These are phyloP conservation scores for Prinsepia uniflora DNA, from an alignment of 306 rosid genomes.

Conservation along the genomic window DNA sequence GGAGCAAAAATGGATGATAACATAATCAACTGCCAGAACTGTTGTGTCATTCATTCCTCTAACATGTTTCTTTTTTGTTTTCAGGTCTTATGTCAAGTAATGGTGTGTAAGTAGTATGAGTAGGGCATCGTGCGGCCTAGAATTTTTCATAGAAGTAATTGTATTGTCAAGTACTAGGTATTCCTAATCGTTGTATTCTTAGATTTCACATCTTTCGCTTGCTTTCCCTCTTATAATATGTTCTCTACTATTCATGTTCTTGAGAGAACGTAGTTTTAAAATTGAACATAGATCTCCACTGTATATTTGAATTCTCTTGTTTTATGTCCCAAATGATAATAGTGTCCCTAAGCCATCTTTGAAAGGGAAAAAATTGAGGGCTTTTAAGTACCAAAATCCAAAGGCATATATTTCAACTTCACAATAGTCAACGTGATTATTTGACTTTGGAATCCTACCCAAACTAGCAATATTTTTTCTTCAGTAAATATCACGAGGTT, in stretches of 20 bases:
- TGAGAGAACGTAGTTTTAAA: not conserved
- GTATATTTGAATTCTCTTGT: not conserved
- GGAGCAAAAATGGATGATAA: too few species aligned
- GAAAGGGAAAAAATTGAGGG: not conserved
- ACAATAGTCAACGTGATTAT: not conserved
- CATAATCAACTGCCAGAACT: too few species aligned
- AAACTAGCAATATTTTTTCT: too few species aligned
- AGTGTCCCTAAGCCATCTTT: not conserved
- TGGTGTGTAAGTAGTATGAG: conserved; percentile 16
- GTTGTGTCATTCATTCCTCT: too few species aligned
- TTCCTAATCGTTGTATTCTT: conserved; percentile 16
- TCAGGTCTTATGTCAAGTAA: conserved; percentile 15
- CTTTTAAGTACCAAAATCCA: not conserved
- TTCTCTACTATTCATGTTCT: not conserved
- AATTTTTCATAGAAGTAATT: conserved; percentile 15
- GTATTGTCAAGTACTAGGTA: conserved; percentile 21
- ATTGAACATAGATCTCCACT: not conserved
- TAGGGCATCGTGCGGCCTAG: conserved; percentile 15
- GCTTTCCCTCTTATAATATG: not conserved
- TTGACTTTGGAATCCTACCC: not conserved
- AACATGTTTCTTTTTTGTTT: not conserved
- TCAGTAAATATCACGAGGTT: too few species aligned
- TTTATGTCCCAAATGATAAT: not conserved
- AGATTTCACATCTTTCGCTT: not conserved
- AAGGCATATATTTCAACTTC: not conserved